Evolutionary conservation across 371 early-diverging fungal genomes (phyloP).

Genomic region (Actinomortierella wolfii): DNA sequence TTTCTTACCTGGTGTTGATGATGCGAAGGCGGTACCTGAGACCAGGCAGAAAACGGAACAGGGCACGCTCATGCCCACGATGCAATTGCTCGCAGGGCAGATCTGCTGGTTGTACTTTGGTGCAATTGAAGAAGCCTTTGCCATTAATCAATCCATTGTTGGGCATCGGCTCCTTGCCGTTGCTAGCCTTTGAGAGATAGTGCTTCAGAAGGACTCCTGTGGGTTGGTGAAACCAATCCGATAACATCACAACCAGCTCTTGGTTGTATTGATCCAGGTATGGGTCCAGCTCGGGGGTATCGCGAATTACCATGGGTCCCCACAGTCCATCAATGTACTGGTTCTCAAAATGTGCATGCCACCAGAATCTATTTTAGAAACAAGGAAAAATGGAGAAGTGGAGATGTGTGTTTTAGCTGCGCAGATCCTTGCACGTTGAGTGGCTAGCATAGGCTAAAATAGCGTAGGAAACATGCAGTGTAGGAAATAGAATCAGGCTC

Average conservation of each 20-base stretch:
- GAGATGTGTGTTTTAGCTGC: background rate
- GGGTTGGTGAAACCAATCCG: constrained; percentile 43
- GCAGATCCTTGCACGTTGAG: background rate
- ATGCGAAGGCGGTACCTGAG: constrained; percentile 41
- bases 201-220: constrained; percentile 24
- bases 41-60: constrained; percentile 29
- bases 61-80: constrained; percentile 14
- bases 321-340: constrained; percentile 84
- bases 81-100: constrained; percentile 12
- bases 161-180: constrained; percentile 33
- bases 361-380: constrained; percentile 41
- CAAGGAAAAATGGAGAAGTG: background rate
- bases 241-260: constrained; percentile 35
- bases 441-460: background rate
- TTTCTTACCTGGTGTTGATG: constrained; percentile 36
- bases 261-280: constrained; percentile 44
- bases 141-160: constrained; percentile 47
- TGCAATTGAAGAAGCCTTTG: constrained; percentile 33
- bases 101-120: constrained; percentile 29
- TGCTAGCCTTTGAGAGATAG: constrained; percentile 20
- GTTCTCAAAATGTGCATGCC: constrained; percentile 73
- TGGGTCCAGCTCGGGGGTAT: constrained; percentile 35
- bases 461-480: background rate
- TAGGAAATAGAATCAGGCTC: too few relatives aligned
- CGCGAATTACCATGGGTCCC: constrained; percentile 38